These are phyloP conservation scores for Sistotremastrum suecicum DNA, from an alignment of 768 basidiomycete species.

Conservation along the genomic window DNA sequence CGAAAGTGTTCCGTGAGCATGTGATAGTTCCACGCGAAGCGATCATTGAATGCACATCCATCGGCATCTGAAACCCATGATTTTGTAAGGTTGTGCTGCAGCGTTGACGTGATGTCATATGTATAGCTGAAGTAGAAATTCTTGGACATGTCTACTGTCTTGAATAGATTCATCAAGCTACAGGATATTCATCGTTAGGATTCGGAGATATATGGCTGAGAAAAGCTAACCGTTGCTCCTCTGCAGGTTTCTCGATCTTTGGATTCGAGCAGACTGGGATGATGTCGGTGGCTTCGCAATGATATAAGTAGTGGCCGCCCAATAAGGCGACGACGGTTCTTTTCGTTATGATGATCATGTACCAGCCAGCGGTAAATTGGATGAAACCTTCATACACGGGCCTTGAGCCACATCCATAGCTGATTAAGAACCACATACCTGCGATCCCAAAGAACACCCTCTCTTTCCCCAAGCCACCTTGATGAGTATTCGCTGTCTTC, in stretches of 20 bases:
- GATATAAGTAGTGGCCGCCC: slow-evolving; percentile 93
- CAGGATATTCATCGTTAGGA: neutral
- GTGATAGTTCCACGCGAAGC: slow-evolving; percentile 92
- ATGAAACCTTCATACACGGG: slow-evolving; percentile 51
- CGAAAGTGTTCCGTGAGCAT: slow-evolving; percentile 46
- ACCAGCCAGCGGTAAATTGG: slow-evolving; percentile 90
- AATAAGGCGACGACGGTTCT: slow-evolving; percentile 85
- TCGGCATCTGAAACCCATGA: slow-evolving; percentile 25
- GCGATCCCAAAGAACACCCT: slow-evolving; percentile 74
- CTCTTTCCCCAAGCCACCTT: slow-evolving; percentile 74
- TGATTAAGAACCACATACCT: slow-evolving; percentile 26
- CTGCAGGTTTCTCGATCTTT: slow-evolving; percentile 75
- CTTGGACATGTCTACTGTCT: slow-evolving; percentile 95
- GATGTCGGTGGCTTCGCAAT: slow-evolving; percentile 85
- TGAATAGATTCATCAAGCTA: slow-evolving; percentile 77
- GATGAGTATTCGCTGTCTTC: slow-evolving; percentile 83
- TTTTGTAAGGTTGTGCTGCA: slow-evolving; percentile 80
- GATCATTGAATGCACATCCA: slow-evolving; percentile 65
- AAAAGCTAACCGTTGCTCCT: slow-evolving; percentile 48
- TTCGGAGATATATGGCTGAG: neutral
- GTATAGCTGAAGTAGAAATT: slow-evolving; percentile 99
- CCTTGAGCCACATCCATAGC: neutral
- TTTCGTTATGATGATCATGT: slow-evolving; percentile 83
- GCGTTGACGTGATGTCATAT: slow-evolving; percentile 91
- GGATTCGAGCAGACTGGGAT: slow-evolving; percentile 64